Evolutionary conservation across 2,329 filamentous ascomycete species (phyloP).

Genomic region (Tolypocladium pustulatum): DNA sequence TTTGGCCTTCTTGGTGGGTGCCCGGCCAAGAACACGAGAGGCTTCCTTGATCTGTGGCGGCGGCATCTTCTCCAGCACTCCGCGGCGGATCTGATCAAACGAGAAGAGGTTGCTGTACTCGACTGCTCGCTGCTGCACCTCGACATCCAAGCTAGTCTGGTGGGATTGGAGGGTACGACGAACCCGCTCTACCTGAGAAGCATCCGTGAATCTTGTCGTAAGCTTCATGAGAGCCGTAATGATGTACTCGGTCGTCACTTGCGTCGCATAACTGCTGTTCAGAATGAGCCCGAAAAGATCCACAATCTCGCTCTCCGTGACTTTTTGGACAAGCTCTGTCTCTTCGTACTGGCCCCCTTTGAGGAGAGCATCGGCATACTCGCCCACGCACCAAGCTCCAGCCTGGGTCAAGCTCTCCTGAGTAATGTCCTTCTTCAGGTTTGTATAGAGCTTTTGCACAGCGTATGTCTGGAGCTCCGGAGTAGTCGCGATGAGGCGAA

Average conservation of each 20-base stretch:
- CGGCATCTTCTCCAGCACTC: constrained; percentile 96
- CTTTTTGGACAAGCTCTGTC: constrained; percentile 70
- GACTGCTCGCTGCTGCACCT: constrained; percentile 90
- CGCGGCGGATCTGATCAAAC: constrained; percentile 75
- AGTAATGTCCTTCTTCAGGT: constrained; percentile 91
- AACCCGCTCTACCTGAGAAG: constrained; percentile 77
- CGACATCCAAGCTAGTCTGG: constrained; percentile 82
- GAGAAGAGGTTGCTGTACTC: constrained; percentile 94
- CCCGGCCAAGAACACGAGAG: constrained; percentile 78
- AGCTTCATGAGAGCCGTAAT: constrained; percentile 91
- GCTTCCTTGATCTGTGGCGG: constrained; percentile 94
- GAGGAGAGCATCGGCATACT: constrained; percentile 87
- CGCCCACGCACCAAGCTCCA: constrained; percentile 94
- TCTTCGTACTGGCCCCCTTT: constrained; percentile 87
- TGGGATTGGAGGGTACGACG: constrained; percentile 67
- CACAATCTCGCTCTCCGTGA: constrained; percentile 82
- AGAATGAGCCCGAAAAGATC: constrained; percentile 89
- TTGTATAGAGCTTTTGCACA: constrained; percentile 85
- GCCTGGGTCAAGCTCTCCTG: constrained; percentile 92
- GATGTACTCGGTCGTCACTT: constrained; percentile 91
- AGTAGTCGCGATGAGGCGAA: constrained; percentile 88
- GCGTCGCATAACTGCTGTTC: constrained; percentile 87
- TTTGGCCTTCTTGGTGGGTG: constrained; percentile 53
- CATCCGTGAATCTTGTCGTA: constrained; percentile 74
- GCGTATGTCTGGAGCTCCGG: constrained; percentile 93